Evolutionary conservation across 139 green algal genomes (phyloP).

Genomic region (Micractinium sp.): DNA sequence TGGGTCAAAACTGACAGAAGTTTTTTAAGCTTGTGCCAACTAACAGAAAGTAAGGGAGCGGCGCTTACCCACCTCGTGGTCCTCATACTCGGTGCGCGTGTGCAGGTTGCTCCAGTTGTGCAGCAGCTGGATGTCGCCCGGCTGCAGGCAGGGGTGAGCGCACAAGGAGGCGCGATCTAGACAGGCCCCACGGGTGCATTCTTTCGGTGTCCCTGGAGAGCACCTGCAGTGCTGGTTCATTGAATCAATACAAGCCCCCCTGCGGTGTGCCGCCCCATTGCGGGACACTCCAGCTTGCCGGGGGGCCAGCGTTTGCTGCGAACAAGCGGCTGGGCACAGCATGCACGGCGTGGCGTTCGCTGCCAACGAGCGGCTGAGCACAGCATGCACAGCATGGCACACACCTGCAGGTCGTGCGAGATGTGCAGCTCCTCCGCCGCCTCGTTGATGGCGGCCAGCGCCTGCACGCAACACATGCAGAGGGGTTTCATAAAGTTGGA

Average conservation of each 20-base stretch:
- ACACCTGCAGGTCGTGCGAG: too few relatives aligned
- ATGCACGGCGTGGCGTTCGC: too few relatives aligned
- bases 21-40: background rate
- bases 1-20: background rate
- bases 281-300: background rate
- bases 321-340: background rate
- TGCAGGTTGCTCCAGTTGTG: conserved; percentile 66
- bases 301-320: background rate
- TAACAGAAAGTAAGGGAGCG: too few relatives aligned
- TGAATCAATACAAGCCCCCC: too few relatives aligned
- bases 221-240: background rate
- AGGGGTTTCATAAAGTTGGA: too few relatives aligned
- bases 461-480: background rate
- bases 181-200: too few relatives aligned
- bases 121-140: conserved; percentile 67
- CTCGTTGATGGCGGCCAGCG: background rate
- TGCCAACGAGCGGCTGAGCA: too few relatives aligned
- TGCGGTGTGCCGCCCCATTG: background rate
- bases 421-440: too few relatives aligned
- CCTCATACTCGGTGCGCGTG: conserved; percentile 51
- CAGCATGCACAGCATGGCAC: too few relatives aligned
- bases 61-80: conserved; percentile 41
- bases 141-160: conserved; percentile 43
- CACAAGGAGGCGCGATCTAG: too few relatives aligned
- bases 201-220: background rate